Conservation (phyloP, 257 asterid species). For the Ligustrum vulgare region DNA sequence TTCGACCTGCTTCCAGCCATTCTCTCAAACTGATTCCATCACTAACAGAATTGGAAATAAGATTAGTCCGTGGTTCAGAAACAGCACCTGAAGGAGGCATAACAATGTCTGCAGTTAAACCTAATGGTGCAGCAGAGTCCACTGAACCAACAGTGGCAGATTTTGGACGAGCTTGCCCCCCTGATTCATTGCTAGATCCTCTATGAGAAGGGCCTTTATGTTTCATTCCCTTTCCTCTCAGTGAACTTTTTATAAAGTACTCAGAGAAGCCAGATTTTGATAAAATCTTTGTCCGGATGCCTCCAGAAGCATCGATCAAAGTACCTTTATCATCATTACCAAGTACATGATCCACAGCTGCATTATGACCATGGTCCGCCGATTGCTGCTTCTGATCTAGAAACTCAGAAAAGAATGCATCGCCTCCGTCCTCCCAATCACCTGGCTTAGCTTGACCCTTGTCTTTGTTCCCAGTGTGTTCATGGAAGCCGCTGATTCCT, state of each 20-base stretch:
- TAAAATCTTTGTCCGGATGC: slow-evolving; percentile 72
- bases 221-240: slow-evolving; percentile 75
- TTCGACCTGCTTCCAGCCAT: slow-evolving; percentile 62
- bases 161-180: slow-evolving; percentile 33
- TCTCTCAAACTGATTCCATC: slow-evolving; percentile 71
- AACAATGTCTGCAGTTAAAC: slow-evolving; percentile 35
- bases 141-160: slow-evolving; percentile 31
- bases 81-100: slow-evolving; percentile 39
- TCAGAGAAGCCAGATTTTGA: slow-evolving; percentile 83
- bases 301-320: slow-evolving; percentile 56
- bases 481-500: slow-evolving; percentile 47
- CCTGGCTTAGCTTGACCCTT: slow-evolving; percentile 46
- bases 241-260: slow-evolving; percentile 67
- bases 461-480: slow-evolving; percentile 52
- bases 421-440: slow-evolving; percentile 53
- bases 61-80: slow-evolving; percentile 33
- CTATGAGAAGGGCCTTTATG: slow-evolving; percentile 48
- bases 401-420: slow-evolving; percentile 48
- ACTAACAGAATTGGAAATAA: slow-evolving; percentile 27
- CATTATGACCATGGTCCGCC: slow-evolving; percentile 28
- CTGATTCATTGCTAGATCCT: slow-evolving; percentile 38
- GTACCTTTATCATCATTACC: slow-evolving; percentile 41
- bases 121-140: slow-evolving; percentile 38
- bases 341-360: slow-evolving; percentile 31
- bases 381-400: slow-evolving; percentile 34